These are phyloP conservation scores for Thecaphora thlaspeos DNA, from an alignment of 1,284 basidiomycete genomes.

Conservation along the genomic window DNA sequence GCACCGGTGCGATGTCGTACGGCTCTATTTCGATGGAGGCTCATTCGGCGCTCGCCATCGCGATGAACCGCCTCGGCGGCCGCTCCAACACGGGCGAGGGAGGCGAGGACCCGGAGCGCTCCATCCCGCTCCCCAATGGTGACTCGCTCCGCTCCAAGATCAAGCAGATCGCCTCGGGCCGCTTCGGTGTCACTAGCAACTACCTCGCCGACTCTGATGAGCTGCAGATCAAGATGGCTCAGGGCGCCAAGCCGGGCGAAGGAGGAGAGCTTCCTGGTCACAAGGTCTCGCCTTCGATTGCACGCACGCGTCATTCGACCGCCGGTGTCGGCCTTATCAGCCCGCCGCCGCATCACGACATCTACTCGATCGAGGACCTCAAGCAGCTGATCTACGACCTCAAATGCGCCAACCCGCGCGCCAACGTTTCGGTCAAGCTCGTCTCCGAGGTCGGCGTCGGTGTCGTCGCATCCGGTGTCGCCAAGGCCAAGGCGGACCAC, in stretches of 20 bases:
- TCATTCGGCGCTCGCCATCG: conserved; percentile 52
- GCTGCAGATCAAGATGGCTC: conserved; percentile 57
- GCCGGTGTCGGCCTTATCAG: conserved; percentile 54
- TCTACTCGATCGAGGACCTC: conserved; percentile 55
- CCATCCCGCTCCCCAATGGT: conserved; percentile 54
- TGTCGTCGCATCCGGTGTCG: conserved; percentile 53
- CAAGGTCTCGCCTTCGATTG: conserved; percentile 55
- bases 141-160: conserved; percentile 56
- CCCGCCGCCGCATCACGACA: conserved; percentile 55
- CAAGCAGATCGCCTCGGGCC: conserved; percentile 56
- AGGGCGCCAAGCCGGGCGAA: conserved; percentile 56
- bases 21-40: conserved; percentile 56
- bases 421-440: conserved; percentile 53
- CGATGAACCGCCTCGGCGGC: conserved; percentile 55
- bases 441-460: conserved; percentile 55
- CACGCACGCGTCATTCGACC: conserved; percentile 53
- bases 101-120: conserved; percentile 55
- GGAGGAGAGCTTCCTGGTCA: conserved; percentile 55
- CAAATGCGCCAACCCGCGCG: conserved; percentile 54
- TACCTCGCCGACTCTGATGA: conserved; percentile 54
- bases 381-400: conserved; percentile 56
- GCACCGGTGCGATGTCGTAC: conserved; percentile 57
- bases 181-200: conserved; percentile 53
- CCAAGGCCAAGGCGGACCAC: conserved; percentile 56
- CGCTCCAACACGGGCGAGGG: conserved; percentile 56